phyloP scores from a whole-genome alignment of 306 rosid species.

The Mimosa bimucronata region DNA sequence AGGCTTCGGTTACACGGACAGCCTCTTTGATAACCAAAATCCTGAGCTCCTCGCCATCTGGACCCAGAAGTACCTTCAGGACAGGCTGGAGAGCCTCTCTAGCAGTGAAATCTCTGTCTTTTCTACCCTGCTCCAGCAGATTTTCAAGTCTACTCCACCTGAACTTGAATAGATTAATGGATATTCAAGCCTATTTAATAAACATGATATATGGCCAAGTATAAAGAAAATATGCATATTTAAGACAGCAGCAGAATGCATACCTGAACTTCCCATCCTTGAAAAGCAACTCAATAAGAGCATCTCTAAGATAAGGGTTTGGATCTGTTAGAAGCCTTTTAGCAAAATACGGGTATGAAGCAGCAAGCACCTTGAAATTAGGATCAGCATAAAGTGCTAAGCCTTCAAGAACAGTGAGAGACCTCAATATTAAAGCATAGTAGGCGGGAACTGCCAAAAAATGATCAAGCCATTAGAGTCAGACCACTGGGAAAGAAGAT shows the following conservation, averaged over 20 bases:
- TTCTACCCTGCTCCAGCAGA: constrained; percentile 75
- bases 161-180: constrained; percentile 43
- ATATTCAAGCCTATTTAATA: constrained; percentile 38
- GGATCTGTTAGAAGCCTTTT: constrained; percentile 93
- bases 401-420: constrained; percentile 93
- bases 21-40: constrained; percentile 80
- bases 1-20: constrained; percentile 77
- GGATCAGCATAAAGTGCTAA: constrained; percentile 94
- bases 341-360: constrained; percentile 93
- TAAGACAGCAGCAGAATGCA: constrained; percentile 36
- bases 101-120: constrained; percentile 85
- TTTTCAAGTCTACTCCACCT: constrained; percentile 94
- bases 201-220: constrained; percentile 20
- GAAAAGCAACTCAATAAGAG: constrained; percentile 89
- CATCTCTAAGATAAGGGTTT: constrained; percentile 91
- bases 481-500: constrained; percentile 33
- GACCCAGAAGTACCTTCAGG: constrained; percentile 76
- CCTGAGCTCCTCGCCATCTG: constrained; percentile 79
- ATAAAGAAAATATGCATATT: constrained; percentile 23
- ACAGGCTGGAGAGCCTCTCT: constrained; percentile 91
- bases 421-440: constrained; percentile 89
- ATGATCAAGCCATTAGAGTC: constrained; percentile 33
- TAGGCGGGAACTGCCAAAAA: constrained; percentile 82
- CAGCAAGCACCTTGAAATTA: constrained; percentile 92
- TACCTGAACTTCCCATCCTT: constrained; percentile 86